These are phyloP conservation scores for Medicago arabica DNA, from an alignment of 306 rosid genomes.

Conservation along the genomic window DNA sequence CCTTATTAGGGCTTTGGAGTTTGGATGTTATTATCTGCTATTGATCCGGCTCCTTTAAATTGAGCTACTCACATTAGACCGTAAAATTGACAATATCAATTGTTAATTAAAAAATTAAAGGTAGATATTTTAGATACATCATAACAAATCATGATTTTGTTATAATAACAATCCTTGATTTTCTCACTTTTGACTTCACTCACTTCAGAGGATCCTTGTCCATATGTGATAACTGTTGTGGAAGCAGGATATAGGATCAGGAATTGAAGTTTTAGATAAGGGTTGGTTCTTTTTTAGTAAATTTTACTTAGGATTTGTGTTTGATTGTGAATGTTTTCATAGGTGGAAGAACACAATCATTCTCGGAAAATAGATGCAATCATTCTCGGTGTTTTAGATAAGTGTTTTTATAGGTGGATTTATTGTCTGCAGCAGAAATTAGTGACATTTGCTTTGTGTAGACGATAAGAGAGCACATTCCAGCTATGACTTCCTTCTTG, in stretches of 20 bases:
- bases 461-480: constrained; percentile 41
- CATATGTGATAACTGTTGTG: not conserved
- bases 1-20: no score
- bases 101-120: no score
- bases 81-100: no score
- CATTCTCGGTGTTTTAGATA: no score
- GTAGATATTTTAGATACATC: no score
- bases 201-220: no score
- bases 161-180: no score
- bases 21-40: no score
- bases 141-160: no score
- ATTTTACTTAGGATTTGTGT: not conserved
- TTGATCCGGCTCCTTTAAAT: no score
- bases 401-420: constrained; percentile 57
- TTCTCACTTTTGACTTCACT: no score
- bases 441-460: constrained; percentile 59
- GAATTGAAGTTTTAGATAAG: not conserved
- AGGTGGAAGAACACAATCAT: constrained; percentile 64
- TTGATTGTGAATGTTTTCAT: constrained; percentile 32
- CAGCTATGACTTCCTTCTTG: constrained; percentile 58
- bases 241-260: not conserved
- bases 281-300: not conserved
- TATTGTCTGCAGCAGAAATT: constrained; percentile 37
- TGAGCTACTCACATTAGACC: no score
- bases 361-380: constrained; percentile 50